phyloP scores from a whole-genome alignment of 2,329 filamentous ascomycete genomes.

The Biscogniauxia marginata region DNA sequence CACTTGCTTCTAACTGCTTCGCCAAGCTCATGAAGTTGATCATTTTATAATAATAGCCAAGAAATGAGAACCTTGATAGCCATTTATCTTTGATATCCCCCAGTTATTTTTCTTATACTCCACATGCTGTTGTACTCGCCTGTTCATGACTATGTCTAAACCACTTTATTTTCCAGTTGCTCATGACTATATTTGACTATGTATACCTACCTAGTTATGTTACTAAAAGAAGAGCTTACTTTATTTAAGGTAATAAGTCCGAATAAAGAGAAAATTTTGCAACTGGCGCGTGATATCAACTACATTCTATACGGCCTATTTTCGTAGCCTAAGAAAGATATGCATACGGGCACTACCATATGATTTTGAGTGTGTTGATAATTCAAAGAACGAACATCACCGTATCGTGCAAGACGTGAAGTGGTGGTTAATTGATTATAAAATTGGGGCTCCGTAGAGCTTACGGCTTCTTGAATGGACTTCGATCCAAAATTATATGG shows the following conservation, averaged over 20 bases:
- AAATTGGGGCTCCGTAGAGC: too few relatives aligned
- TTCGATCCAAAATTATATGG: too few relatives aligned
- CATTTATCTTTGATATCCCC: neutral
- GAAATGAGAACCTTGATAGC: constrained; percentile 11
- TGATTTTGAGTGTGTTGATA: too few relatives aligned
- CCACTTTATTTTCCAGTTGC: neutral
- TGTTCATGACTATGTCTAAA: neutral
- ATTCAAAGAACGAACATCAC: too few relatives aligned
- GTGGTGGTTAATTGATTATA: too few relatives aligned
- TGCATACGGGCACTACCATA: too few relatives aligned
- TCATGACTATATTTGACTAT: neutral
- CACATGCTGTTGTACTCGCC: too few relatives aligned
- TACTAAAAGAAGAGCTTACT: neutral
- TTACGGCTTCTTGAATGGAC: too few relatives aligned
- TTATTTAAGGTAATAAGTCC: neutral
- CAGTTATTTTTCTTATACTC: neutral
- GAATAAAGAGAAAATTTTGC: neutral
- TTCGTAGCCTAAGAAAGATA: too few relatives aligned
- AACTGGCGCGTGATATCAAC: neutral
- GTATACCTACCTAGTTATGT: neutral
- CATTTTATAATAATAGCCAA: neutral
- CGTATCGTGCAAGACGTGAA: too few relatives aligned
- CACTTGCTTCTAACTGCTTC: neutral
- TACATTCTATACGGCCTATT: too few relatives aligned
- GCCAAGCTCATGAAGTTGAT: neutral